Evolutionary conservation across 1,284 basidiomycete species (phyloP), one percentile per base, ranked within the genome.

Genomic region (Cutaneotrichosporon arboriforme): DNA sequence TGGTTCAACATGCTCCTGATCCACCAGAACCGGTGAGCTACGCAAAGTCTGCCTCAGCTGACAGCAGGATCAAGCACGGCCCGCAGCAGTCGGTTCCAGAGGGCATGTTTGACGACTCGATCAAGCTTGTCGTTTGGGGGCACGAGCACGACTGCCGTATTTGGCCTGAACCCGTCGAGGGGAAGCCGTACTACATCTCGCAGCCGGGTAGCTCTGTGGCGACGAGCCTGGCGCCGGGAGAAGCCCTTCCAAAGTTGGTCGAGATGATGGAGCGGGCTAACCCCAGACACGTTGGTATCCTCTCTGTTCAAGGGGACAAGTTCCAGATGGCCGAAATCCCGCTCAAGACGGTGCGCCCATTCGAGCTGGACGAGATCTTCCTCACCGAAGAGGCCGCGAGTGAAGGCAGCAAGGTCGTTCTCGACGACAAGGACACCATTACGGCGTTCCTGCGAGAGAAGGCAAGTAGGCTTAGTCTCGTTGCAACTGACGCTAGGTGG

Each of bases 71-170:
- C 4, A 87, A 89, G 57, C 93, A 93, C 69, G 90, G 90, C 1
- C 89, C 90, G 3, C 90, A 96, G 69, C 87, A 91, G 62, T 88
- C 81, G 21, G 92, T 97, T 0, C 92, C 93, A 3, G 96, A 98
- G 68, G 87, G 88, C 55, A 89, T 96, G 83, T 98, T 98, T 65
- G 94, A 97, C 68, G 90, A 98, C 68, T 89, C 86, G 63, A 81
- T 97, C 53, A 84, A 96, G 67, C 80, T 98, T 4, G 89, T 99
- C 8, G 80, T 98, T 1, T 98, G 94, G 94, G 94, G 96, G 1
- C 96, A 99, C 70, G 96, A 99, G 72, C 96, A 99, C 70, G 94
- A 98, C 72, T 97, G 93, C 69, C 83, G 90, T 22, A 91, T 97
- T 55, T 78, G 83, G 2, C 94, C 94, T 0, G 90, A 97, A 67